phyloP scores from a whole-genome alignment of 1,284 basidiomycete genomes.

The Boletus subluridellus region DNA sequence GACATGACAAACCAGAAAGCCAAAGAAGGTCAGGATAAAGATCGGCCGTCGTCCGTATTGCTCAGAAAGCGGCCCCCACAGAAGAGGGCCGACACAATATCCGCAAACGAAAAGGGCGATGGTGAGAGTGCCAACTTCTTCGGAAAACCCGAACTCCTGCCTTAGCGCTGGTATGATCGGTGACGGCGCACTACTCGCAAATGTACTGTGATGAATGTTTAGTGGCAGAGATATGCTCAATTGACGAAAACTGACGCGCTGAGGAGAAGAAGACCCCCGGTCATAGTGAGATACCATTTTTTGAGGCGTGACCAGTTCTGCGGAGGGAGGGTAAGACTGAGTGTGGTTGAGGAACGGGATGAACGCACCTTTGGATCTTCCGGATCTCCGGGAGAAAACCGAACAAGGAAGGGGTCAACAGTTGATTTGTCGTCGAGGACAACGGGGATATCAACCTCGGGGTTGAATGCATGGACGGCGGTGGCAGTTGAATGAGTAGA shows the following conservation, averaged over 20 bases:
- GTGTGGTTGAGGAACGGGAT: not conserved
- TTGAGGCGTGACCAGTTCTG: conserved; percentile 58
- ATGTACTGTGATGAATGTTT: conserved; percentile 43
- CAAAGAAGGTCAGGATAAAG: conserved; percentile 64
- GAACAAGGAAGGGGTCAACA: conserved; percentile 33
- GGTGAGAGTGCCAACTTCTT: conserved; percentile 49
- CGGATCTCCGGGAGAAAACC: conserved; percentile 30
- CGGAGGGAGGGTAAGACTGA: not conserved
- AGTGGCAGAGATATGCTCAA: not conserved
- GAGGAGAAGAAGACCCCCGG: conserved; percentile 61
- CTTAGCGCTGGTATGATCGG: conserved; percentile 47
- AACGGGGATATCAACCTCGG: conserved; percentile 4
- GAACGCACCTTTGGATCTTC: conserved; percentile 38
- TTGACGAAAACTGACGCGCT: conserved; percentile 49
- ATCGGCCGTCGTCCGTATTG: conserved; percentile 61
- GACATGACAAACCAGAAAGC: conserved; percentile 49
- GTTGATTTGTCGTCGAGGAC: conserved; percentile 14
- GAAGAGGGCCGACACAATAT: conserved; percentile 58
- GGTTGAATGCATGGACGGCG: conserved; percentile 18
- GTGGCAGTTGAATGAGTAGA: conserved; percentile 19
- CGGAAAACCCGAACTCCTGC: conserved; percentile 51
- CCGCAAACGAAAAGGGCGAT: conserved; percentile 56
- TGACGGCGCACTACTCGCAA: conserved; percentile 58
- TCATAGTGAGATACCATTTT: conserved; percentile 63
- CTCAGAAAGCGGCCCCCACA: conserved; percentile 58